Evolutionary conservation across 495 filamentous ascomycete genomes (phyloP).

Genomic region (Letharia columbiana): DNA sequence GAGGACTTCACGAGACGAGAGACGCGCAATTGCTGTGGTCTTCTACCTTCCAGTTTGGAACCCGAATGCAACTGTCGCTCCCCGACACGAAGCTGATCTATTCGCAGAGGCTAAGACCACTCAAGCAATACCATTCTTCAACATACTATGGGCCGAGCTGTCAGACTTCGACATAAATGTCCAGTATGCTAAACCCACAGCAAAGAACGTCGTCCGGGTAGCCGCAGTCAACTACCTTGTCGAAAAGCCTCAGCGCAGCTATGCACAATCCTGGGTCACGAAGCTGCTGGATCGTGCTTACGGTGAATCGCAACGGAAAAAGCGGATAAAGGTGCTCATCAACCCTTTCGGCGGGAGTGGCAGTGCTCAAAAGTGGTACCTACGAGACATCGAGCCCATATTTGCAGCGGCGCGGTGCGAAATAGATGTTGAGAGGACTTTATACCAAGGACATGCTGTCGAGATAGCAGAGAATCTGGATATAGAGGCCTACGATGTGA

Average conservation of each 20-base stretch:
- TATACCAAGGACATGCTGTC: slow-evolving; percentile 64
- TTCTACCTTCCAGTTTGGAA: slow-evolving; percentile 34
- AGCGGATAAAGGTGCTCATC: slow-evolving; percentile 76
- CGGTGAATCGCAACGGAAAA: slow-evolving; percentile 56
- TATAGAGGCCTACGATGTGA: slow-evolving; percentile 67
- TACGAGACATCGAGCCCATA: slow-evolving; percentile 67
- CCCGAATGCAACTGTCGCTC: neutral
- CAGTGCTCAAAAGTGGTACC: slow-evolving; percentile 62
- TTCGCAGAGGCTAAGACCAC: slow-evolving; percentile 32
- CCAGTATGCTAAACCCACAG: slow-evolving; percentile 55
- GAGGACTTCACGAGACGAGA: slow-evolving; percentile 36
- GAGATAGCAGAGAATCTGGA: slow-evolving; percentile 75
- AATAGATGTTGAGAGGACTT: slow-evolving; percentile 67
- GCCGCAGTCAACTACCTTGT: slow-evolving; percentile 54
- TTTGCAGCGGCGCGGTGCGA: slow-evolving; percentile 74
- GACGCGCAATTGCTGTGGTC: slow-evolving; percentile 38
- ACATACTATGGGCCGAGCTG: slow-evolving; percentile 74
- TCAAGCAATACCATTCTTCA: slow-evolving; percentile 63
- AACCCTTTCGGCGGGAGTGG: slow-evolving; percentile 89
- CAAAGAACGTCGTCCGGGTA: slow-evolving; percentile 49
- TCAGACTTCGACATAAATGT: slow-evolving; percentile 56
- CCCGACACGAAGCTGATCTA: slow-evolving; percentile 19
- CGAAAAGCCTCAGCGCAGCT: slow-evolving; percentile 40
- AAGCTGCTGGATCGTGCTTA: slow-evolving; percentile 63
- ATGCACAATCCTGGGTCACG: slow-evolving; percentile 51